Conservation (phyloP, 768 basidiomycete genomes). For the Lentinula lateritia region DNA sequence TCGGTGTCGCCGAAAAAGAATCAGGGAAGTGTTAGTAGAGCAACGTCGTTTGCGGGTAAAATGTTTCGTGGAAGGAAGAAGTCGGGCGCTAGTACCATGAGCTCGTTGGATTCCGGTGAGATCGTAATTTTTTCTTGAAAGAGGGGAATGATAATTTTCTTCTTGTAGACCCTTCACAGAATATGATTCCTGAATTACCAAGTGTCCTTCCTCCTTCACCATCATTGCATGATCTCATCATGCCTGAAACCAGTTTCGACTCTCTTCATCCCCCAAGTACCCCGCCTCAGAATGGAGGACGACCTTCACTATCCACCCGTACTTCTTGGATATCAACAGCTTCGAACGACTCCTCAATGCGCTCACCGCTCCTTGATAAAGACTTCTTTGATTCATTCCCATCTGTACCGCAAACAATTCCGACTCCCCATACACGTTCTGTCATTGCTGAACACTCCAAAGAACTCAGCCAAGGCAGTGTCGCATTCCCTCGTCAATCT, state of each 20-base stretch:
- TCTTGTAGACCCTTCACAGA: constrained; percentile 1
- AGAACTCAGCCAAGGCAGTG: background rate
- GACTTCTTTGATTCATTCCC: constrained; percentile 71
- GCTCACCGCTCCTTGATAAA: constrained; percentile 48
- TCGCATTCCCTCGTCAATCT: background rate
- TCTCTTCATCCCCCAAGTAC: constrained; percentile 13
- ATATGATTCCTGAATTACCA: constrained; percentile 7
- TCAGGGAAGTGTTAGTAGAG: constrained; percentile 34
- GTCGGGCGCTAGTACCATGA: constrained; percentile 41
- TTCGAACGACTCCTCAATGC: constrained; percentile 30
- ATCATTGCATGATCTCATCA: constrained; percentile 10
- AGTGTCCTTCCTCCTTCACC: constrained; percentile 16
- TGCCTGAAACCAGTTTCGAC: constrained; percentile 7
- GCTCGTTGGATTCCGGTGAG: constrained; percentile 29
- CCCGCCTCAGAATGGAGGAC: constrained; percentile 10
- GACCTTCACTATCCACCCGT: constrained; percentile 20
- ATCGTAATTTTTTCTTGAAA: constrained; percentile 19
- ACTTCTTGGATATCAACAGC: constrained; percentile 44
- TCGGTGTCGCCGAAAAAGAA: constrained; percentile 39
- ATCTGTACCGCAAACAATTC: constrained; percentile 51
- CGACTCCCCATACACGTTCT: constrained; percentile 20
- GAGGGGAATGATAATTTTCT: background rate
- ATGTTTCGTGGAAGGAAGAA: constrained; percentile 53
- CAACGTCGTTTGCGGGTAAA: constrained; percentile 57
- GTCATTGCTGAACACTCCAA: constrained; percentile 1